Evolutionary conservation across 495 filamentous ascomycete genomes (phyloP).

Genomic region (Neurospora discreta): DNA sequence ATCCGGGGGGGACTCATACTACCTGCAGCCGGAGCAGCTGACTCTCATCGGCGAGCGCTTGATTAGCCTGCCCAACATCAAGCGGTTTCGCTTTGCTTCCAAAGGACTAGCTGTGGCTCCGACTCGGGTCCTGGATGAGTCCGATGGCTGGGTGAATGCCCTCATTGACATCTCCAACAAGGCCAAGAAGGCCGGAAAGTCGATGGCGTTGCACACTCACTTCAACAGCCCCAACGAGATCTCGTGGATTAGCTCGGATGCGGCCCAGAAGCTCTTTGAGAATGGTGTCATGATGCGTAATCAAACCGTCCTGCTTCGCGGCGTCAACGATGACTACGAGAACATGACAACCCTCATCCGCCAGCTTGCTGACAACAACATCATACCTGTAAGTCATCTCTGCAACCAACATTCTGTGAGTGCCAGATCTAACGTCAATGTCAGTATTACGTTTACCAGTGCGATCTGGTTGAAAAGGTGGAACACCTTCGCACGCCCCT

Average conservation of each 20-base stretch:
- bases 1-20: conserved; percentile 48
- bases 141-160: conserved; percentile 41
- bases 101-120: conserved; percentile 47
- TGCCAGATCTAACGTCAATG: conserved; percentile 1
- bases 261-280: conserved; percentile 36
- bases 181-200: conserved; percentile 39
- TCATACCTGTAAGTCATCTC: conserved; percentile 36
- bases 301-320: conserved; percentile 42
- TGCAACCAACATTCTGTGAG: background rate
- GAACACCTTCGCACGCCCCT: conserved; percentile 53
- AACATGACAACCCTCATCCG: conserved; percentile 42
- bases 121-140: conserved; percentile 34
- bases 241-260: conserved; percentile 44
- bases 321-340: conserved; percentile 42
- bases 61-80: conserved; percentile 30
- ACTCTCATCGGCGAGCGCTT: conserved; percentile 28
- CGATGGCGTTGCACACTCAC: conserved; percentile 50
- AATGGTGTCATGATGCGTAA: conserved; percentile 41
- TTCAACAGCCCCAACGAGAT: conserved; percentile 52
- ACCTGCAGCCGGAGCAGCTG: conserved; percentile 27
- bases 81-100: conserved; percentile 44
- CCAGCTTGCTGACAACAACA: conserved; percentile 40
- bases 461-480: conserved; percentile 44
- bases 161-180: conserved; percentile 36
- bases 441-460: conserved; percentile 49